Base-by-base conservation (phyloP, 179 eudicot genomes). In the Silene vulgaris region DNA sequence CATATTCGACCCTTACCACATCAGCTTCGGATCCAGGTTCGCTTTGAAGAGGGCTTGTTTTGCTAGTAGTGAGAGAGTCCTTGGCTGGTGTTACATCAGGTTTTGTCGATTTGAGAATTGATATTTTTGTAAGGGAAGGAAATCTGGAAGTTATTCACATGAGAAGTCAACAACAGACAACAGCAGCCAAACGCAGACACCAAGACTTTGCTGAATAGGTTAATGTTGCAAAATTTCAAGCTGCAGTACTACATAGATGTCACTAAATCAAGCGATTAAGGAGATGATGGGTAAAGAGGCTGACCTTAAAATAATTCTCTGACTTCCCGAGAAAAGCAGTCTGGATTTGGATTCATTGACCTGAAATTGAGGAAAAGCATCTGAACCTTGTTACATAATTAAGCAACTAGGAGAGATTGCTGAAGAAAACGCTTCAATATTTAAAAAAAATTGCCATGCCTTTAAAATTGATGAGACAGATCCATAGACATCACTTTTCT, bases 401-500 rank as follows among this genome's bases (percentile, higher is more conserved):
- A 62, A 32, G 57, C n/a, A 20, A 61, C 40, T 11, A 2, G 32
- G 37, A 74, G 45, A 67, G 20, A 17, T 21, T 48, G 12, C 37
- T 13, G 26, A 72, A 70, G 59, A 30, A 21, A 72, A 54, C 2
- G 35, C 8, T 56, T 50, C 50, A 26, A 52, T 45, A 3, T 45
- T 64, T 19, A 19, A 43, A 35, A 45, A 74, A 50, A 14, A 37
- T 11, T 52, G 29, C 1, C 75, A 48, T 85, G 84, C 99, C 95
- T 90, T 92, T 59, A 95, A 26, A 16, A 89, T 81, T 20, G 99
- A 92, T 69, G 99, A 92, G 71, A 88, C 85, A 69, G 99, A 95
- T 86, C 97, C 99, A 77, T 89, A 92, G 14, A 88, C 2, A 78
- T 92, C 99, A 78, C 96, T 95, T 82, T 95, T 95, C 84, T 89